These are phyloP conservation scores for Fusarium anthophilum DNA, from an alignment of 2,329 filamentous ascomycete species.

Conservation along the genomic window DNA sequence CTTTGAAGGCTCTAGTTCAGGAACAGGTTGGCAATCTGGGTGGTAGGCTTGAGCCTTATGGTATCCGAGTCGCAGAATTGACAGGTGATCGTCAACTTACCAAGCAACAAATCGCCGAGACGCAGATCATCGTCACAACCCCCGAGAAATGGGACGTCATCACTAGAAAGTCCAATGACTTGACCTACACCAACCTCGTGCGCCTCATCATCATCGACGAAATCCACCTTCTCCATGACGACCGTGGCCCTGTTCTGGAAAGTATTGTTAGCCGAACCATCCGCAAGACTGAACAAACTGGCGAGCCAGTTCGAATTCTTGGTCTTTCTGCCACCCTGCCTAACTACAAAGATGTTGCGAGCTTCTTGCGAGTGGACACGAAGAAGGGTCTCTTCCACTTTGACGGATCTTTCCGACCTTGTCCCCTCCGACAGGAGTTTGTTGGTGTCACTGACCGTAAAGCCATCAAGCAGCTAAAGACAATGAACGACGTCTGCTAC, in stretches of 20 bases:
- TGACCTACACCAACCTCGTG: slow-evolving; percentile 97
- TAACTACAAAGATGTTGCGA: slow-evolving; percentile 96
- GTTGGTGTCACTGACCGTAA: slow-evolving; percentile 98
- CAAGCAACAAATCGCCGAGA: slow-evolving; percentile 97
- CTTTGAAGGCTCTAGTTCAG: slow-evolving; percentile 93
- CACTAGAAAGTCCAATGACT: slow-evolving; percentile 94
- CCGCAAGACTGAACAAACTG: slow-evolving; percentile 90
- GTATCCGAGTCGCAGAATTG: slow-evolving; percentile 92
- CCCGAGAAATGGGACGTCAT: slow-evolving; percentile 99
- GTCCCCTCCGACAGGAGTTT: slow-evolving; percentile 95
- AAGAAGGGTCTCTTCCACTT: slow-evolving; percentile 94
- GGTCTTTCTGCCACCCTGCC: slow-evolving; percentile 95
- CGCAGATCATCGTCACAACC: slow-evolving; percentile 97
- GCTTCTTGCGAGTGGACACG: slow-evolving; percentile 89
- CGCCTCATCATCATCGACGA: slow-evolving; percentile 96
- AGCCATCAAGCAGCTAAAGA: slow-evolving; percentile 98
- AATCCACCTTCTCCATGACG: slow-evolving; percentile 96
- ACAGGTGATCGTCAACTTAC: slow-evolving; percentile 98
- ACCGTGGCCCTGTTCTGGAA: slow-evolving; percentile 94
- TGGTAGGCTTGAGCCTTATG: slow-evolving; percentile 87
- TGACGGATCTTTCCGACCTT: slow-evolving; percentile 91
- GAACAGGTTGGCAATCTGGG: slow-evolving; percentile 99
- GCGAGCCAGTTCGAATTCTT: slow-evolving; percentile 89
- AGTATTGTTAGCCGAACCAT: slow-evolving; percentile 97
- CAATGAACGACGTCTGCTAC: slow-evolving; percentile 99